Base-by-base conservation (phyloP, 176 grass and related monocot species). In the Ananas comosus region DNA sequence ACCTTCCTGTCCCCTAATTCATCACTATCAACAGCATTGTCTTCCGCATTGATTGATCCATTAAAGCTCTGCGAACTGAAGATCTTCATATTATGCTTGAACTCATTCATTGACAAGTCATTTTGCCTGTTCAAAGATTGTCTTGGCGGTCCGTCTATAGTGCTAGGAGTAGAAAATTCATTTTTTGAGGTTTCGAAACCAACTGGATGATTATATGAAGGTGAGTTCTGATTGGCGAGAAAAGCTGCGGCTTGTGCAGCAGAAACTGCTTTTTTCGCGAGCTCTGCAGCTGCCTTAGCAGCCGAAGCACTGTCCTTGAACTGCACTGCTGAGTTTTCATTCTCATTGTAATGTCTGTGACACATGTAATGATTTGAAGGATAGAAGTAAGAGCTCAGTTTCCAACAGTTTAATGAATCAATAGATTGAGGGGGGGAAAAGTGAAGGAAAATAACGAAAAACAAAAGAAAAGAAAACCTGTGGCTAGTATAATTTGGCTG, bases 261-360 rank as follows among this genome's bases (percentile, higher is more conserved):
- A 75, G 71, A 73, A 50, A 85, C 77, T 77, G 89, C 94, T 82
- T 82, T 85, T 67, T 80, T 84, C 3, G 94, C 94, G 61, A 81
- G 93, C 51, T 93, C 72, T 17, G 94, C 86, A 72, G 89, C 89
- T 28, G 89, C 89, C 84, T 70, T 72, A 70, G 89, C 94, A 23
- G 94, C 89, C 54, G 89, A 87, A 65, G 77, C 89, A 51, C 82
- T 83, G 80, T 99, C 89, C 66, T 81, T 88, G 72, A 99, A 99
- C 80, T 88, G 76, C 80, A 86, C 74, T 17, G 25, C 50, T 7
- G 12, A 50, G 24, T 78, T 61, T 68, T 81, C 78, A 49, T 67
- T 80, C 48, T 57, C 86, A 69, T 79, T 78, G 67, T 42, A 52
- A 53, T 76, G 81, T 13, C 56, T 63, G 69, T 9, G 75, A 77